A percentile compares a stretch with the other conserved stretches of the same genome.
Evolutionary conservation across 805 yeast species (phyloP).

Genomic region (Komagataella phaffii): DNA sequence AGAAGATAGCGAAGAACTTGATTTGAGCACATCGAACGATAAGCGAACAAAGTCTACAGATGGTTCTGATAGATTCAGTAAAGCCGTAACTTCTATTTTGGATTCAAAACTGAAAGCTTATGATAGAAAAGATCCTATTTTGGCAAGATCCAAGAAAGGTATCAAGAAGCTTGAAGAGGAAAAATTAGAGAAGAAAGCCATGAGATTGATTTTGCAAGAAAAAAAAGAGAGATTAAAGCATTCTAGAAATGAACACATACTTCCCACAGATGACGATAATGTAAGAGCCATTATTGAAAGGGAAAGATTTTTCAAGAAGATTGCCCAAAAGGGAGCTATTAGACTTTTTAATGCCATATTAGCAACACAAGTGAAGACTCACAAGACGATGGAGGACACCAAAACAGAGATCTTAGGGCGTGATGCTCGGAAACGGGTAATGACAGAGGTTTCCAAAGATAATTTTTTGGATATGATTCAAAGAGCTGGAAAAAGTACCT

Average conservation of each 20-base stretch:
- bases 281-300: conserved; percentile 48
- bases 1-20: conserved; percentile 13
- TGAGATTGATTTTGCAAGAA: conserved; percentile 53
- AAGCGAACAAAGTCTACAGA: conserved; percentile 46
- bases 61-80: conserved; percentile 68
- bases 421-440: conserved; percentile 13
- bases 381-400: conserved; percentile 32
- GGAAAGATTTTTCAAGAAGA: conserved; percentile 59
- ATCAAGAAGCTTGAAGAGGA: conserved; percentile 65
- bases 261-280: conserved; percentile 48
- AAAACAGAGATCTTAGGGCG: conserved; percentile 36
- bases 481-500: conserved; percentile 42
- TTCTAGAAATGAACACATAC: conserved; percentile 51
- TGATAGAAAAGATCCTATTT: conserved; percentile 78
- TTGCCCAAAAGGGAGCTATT: conserved; percentile 83
- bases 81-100: conserved; percentile 72
- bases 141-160: conserved; percentile 67
- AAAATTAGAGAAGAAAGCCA: conserved; percentile 76
- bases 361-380: conserved; percentile 58
- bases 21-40: conserved; percentile 22
- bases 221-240: conserved; percentile 54
- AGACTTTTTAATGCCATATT: conserved; percentile 73
- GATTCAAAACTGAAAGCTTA: conserved; percentile 82
- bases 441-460: conserved; percentile 77
- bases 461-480: conserved; percentile 80